Conservation (phyloP, 306 rosid species). For the Quercus variabilis region DNA sequence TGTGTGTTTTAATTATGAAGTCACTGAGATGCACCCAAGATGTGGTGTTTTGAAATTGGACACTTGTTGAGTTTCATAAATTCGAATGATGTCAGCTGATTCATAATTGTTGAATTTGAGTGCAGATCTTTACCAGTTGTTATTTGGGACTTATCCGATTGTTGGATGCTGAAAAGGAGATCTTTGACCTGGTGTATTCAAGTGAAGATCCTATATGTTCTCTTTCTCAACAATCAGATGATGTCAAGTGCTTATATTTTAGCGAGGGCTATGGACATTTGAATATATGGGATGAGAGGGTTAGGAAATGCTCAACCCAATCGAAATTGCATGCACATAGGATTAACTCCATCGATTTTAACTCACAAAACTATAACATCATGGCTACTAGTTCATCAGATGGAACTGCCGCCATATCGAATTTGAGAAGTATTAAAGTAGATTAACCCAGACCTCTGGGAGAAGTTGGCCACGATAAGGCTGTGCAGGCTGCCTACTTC, state of each 20-base stretch:
- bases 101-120: not conserved
- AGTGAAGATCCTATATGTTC: slow-evolving; percentile 45
- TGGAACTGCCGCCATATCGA: slow-evolving; percentile 86
- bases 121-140: slow-evolving; percentile 72
- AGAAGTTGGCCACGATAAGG: slow-evolving; percentile 49
- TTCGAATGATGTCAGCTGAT: not conserved
- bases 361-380: slow-evolving; percentile 29
- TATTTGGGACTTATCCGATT: slow-evolving; percentile 51
- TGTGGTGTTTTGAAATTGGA: not conserved
- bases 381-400: slow-evolving; percentile 80
- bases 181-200: slow-evolving; percentile 58
- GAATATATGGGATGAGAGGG: slow-evolving; percentile 45
- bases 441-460: slow-evolving; percentile 41
- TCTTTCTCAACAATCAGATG: slow-evolving; percentile 52
- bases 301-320: slow-evolving; percentile 43
- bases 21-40: too few relatives aligned
- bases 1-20: too few relatives aligned
- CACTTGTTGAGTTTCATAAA: not conserved
- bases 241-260: slow-evolving; percentile 61
- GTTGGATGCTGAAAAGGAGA: slow-evolving; percentile 88
- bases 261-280: slow-evolving; percentile 57
- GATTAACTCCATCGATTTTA: slow-evolving; percentile 70
- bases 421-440: slow-evolving; percentile 40
- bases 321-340: slow-evolving; percentile 52
- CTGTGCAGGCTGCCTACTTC: slow-evolving; percentile 80